These are phyloP conservation scores for Aphanomyces astaci DNA, from an alignment of 352 stramenopile genomes.

Conservation along the genomic window DNA sequence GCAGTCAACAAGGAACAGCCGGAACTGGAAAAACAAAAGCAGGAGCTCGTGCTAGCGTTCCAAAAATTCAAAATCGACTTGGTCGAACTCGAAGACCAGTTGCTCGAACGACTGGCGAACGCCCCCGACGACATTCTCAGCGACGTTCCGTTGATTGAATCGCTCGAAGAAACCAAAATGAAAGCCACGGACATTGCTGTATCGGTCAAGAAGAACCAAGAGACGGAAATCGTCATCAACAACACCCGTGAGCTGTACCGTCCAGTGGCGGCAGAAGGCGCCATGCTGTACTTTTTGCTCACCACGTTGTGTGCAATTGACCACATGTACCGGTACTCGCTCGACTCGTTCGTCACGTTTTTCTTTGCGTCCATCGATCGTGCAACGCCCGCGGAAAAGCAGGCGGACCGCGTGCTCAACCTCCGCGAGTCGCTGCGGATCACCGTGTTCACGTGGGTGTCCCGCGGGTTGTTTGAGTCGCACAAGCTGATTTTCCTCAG, in stretches of 20 bases:
- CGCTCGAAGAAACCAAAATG: conserved; percentile 94
- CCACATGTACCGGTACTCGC: conserved; percentile 98
- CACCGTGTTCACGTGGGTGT: conserved; percentile 96
- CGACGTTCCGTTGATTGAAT: conserved; percentile 94
- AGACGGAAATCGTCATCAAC: conserved; percentile 93
- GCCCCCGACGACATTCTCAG: conserved; percentile 94
- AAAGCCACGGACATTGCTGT: conserved; percentile 93
- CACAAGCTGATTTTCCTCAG: conserved; percentile 97
- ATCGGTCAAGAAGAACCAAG: conserved; percentile 91
- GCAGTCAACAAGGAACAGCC: conserved; percentile 93
- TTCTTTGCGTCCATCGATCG: conserved; percentile 95
- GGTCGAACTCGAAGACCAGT: conserved; percentile 93
- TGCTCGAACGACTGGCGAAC: conserved; percentile 93
- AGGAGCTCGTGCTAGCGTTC: conserved; percentile 88
- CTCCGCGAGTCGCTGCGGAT: conserved; percentile 92
- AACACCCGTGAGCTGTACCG: conserved; percentile 92
- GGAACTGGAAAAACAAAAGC: conserved; percentile 92
- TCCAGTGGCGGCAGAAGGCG: conserved; percentile 88
- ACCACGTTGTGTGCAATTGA: conserved; percentile 93
- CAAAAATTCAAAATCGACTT: conserved; percentile 96
- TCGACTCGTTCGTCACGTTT: conserved; percentile 96
- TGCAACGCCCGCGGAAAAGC: conserved; percentile 72
- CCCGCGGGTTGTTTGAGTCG: conserved; percentile 90
- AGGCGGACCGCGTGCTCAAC: conserved; percentile 87
- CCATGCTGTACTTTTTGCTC: conserved; percentile 97